phyloP scores from a whole-genome alignment of 2,329 filamentous ascomycete genomes.

The Podosphaera fusca region DNA sequence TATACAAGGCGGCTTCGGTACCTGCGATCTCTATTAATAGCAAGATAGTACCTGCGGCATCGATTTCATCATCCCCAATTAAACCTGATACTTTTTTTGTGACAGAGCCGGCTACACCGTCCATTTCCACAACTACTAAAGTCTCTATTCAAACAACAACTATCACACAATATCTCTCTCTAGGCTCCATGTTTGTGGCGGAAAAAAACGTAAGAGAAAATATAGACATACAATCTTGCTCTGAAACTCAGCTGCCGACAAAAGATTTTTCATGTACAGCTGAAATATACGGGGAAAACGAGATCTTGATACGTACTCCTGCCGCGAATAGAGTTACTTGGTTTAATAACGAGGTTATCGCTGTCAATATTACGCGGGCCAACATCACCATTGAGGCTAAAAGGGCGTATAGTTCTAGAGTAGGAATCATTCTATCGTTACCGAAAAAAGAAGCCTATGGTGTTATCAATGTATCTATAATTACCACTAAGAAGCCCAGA shows the following conservation, averaged over 20 bases:
- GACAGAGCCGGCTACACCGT: neutral
- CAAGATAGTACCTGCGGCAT: constrained; percentile 12
- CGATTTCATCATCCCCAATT: constrained; percentile 5
- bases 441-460: constrained; percentile 31
- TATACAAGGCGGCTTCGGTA: constrained; percentile 6
- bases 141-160: constrained; percentile 14
- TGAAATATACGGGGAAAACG: constrained; percentile 22
- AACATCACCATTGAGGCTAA: constrained; percentile 25
- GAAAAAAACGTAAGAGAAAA: neutral
- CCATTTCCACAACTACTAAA: neutral
- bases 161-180: constrained; percentile 16
- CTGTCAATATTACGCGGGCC: constrained; percentile 29
- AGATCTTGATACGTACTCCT: constrained; percentile 31
- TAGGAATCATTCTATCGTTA: constrained; percentile 21
- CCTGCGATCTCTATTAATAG: constrained; percentile 16
- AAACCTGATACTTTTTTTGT: neutral
- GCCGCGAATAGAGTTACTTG: constrained; percentile 27
- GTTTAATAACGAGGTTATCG: constrained; percentile 32
- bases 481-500: constrained; percentile 33
- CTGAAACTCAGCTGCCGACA: constrained; percentile 6
- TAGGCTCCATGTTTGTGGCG: constrained; percentile 16
- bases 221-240: neutral
- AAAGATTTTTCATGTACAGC: constrained; percentile 22
- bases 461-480: constrained; percentile 31
- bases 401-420: constrained; percentile 15